Base-by-base conservation (phyloP, 345 rosid genomes). In the Eucalyptus lansdowneana region DNA sequence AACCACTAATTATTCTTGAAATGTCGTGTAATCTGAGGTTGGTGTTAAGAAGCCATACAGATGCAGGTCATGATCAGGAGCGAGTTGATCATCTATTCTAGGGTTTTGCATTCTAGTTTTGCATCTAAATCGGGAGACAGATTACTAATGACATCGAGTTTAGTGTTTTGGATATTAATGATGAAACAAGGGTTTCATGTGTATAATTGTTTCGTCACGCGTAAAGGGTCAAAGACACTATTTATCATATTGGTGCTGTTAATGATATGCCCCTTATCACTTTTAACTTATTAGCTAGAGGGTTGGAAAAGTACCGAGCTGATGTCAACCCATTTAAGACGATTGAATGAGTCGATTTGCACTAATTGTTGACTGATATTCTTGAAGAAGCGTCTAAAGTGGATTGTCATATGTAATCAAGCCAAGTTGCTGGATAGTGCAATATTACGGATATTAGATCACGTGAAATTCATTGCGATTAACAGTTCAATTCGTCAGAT, bases 401-500 rank as follows among this genome's bases (percentile, higher is more conserved):
- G 37, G 44, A 42, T 72, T 72, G 40, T 34, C 44, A 3, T 34
- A 37, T 72, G 44, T 72, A 72, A 72, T 72, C 81, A 19, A 11
- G 81, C 44, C 25, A 37, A 72, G 47, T 40, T 21, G 83, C 11
- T 11, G 29, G 29, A 24, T 5, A 3, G 3, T 21, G 7, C 47
- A 76, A 21, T 21, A 21, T 76, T 11, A 76, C 3, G 0, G 5
- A 40, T 6, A 40, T 40, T 40, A 40, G 9, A 76, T 40, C 3
- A 72, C 1, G 2, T 10, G 47, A 11, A 2, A 76, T 37, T 37
- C 27, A 40, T 34, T 72, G 1, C 0, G 1, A 69, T 69, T 3
- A 34, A 34, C 2, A 11, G 13, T 11, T 69, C 14, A 69, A 69
- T 34, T 10, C 4, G 1, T 69, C 0, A 6, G 2, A 17, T 69